A percentile compares a stretch with the other conserved stretches of the same genome.
phyloP scores from a whole-genome alignment of 2,329 filamentous ascomycete genomes.

The Fusarium nodosum region DNA sequence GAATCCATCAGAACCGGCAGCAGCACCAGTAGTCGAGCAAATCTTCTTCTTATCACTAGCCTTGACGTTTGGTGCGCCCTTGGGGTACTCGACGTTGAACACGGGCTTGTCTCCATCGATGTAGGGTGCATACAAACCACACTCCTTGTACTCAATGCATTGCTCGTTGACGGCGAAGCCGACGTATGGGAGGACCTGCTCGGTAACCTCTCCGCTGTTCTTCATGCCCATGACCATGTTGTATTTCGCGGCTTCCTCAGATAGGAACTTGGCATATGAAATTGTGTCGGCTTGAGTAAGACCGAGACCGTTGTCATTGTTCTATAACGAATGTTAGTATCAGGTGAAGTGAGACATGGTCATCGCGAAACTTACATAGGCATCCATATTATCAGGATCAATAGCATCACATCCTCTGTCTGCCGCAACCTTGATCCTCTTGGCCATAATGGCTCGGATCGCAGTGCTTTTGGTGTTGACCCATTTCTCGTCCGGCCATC shows the following conservation, averaged over 20 bases:
- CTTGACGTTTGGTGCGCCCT: conserved; percentile 58
- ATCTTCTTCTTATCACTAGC: conserved; percentile 53
- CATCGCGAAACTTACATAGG: conserved; percentile 59
- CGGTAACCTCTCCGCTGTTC: conserved; percentile 73
- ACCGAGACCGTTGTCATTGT: conserved; percentile 72
- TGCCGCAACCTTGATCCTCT: conserved; percentile 68
- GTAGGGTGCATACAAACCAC: conserved; percentile 68
- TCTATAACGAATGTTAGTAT: conserved; percentile 30
- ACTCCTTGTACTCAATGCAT: conserved; percentile 72
- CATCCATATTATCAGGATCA: conserved; percentile 79
- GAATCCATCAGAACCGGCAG: conserved; percentile 62
- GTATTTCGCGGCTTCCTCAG: conserved; percentile 63
- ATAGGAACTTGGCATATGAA: conserved; percentile 71
- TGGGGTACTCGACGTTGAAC: conserved; percentile 68
- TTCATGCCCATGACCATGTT: conserved; percentile 75
- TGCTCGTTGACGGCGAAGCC: conserved; percentile 78
- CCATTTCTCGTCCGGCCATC: conserved; percentile 77
- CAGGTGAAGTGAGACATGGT: rapidly evolving
- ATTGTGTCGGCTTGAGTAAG: conserved; percentile 69
- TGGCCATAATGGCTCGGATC: conserved; percentile 74
- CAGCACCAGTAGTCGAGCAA: conserved; percentile 56
- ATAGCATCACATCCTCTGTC: conserved; percentile 76
- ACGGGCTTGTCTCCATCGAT: conserved; percentile 51
- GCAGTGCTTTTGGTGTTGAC: conserved; percentile 67
- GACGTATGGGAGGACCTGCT: conserved; percentile 61